Base-by-base conservation (phyloP, 106 monocot species). In the Dendrobium nobile region DNA sequence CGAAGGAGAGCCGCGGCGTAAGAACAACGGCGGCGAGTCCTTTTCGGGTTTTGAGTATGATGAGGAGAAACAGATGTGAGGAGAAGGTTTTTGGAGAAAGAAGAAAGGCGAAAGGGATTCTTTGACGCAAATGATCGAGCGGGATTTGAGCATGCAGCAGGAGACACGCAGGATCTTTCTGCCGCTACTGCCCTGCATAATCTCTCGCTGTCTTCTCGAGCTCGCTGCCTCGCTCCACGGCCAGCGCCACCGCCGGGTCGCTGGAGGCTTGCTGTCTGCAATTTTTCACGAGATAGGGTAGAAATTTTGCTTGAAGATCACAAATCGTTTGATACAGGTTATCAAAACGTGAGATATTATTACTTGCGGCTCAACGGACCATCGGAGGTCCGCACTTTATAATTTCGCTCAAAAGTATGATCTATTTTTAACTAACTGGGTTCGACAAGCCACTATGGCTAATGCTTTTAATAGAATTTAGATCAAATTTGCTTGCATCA, bases 111-210 rank as follows among this genome's bases (percentile, higher is more conserved):
- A 15, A 48, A 76, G 76, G 2, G 48, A 48, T 48, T 76, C 76
- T 76, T 20, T 48, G 51, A 27, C 5, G 48, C 48, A 26, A 20
- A 76, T 51, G 76, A 27, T 76, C 27, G 76, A 76, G 45, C 76
- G 76, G 47, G 76, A 76, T 27, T 76, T 76, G 9, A 76, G 47
- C 48, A 48, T 20, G 74, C 41, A 42, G 18, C 24, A 76, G 76
- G 76, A 76, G 48, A 51, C 17, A 24, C 26, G 27, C 27, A 76
- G 27, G 22, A 76, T 7, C 47, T 48, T 76, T 76, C 76, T 47
- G 47, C 48, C 74, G 41, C 74, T 48, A 26, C 10, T 27, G 26
- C 76, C 48, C 76, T 76, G 45, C 76, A 76, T 76, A 76, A 48
- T 76, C 76, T 47, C 47, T 15, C 76, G 28, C 76, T 17, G 70